A percentile compares a stretch with the other conserved stretches of the same genome.
phyloP scores from a whole-genome alignment of 78 protist genomes.

The Acrasis kona region DNA sequence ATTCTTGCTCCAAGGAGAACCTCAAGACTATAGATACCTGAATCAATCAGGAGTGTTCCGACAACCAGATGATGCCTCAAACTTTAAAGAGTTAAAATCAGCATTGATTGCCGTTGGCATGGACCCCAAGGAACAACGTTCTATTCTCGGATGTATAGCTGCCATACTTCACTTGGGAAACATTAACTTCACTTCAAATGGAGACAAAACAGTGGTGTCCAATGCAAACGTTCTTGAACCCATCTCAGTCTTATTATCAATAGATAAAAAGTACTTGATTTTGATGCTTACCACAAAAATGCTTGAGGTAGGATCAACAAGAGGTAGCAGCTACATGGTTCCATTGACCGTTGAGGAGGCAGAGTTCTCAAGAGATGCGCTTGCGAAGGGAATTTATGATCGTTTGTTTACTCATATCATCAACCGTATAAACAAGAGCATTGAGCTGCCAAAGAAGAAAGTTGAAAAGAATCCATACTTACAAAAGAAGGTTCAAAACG shows the following conservation, averaged over 20 bases:
- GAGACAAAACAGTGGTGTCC: constrained; percentile 13
- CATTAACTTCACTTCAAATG: constrained; percentile 35
- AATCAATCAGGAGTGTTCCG: constrained; percentile 26
- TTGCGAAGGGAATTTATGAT: constrained; percentile 83
- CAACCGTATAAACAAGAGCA: constrained; percentile 49
- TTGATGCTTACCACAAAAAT: not conserved
- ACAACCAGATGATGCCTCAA: constrained; percentile 65
- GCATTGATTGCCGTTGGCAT: constrained; percentile 70
- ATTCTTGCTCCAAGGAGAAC: not conserved
- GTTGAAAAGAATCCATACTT: too few species aligned
- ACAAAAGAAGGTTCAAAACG: too few species aligned
- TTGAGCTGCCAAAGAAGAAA: constrained; percentile 15
- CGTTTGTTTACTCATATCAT: constrained; percentile 82
- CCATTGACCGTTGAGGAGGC: not conserved
- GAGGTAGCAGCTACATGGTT: not conserved
- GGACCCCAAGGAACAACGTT: constrained; percentile 45
- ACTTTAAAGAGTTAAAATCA: constrained; percentile 40
- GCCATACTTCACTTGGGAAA: constrained; percentile 80
- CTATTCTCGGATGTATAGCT: constrained; percentile 52
- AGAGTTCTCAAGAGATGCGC: constrained; percentile 64
- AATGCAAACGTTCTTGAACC: not conserved
- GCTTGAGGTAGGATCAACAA: not conserved
- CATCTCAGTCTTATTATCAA: not conserved
- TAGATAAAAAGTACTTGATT: constrained; percentile 15
- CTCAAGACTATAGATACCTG: constrained; percentile 21